phyloP scores from a whole-genome alignment of 2,329 filamentous ascomycete species.

The Claviceps maximensis region DNA sequence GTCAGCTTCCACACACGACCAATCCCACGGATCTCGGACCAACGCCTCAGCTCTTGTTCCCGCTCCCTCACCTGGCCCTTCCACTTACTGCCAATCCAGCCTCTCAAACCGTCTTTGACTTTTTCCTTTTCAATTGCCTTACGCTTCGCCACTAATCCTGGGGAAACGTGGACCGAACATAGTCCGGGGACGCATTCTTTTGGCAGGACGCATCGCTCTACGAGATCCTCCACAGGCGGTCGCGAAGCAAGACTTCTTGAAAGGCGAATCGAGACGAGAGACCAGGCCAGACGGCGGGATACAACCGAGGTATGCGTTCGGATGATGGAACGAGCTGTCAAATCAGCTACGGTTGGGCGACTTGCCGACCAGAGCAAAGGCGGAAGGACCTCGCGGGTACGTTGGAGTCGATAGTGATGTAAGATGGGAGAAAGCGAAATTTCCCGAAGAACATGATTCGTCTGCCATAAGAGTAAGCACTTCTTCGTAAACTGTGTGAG shows the following conservation, averaged over 20 bases:
- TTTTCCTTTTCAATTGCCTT: slow-evolving; percentile 52
- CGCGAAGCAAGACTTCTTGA: slow-evolving; percentile 46
- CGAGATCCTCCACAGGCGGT: slow-evolving; percentile 45
- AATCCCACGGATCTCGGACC: slow-evolving; percentile 38
- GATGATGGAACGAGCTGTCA: slow-evolving; percentile 53
- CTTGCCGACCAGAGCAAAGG: slow-evolving; percentile 42
- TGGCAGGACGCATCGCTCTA: slow-evolving; percentile 51
- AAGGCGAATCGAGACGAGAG: slow-evolving; percentile 51
- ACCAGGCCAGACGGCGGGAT: slow-evolving; percentile 49
- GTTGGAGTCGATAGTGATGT: slow-evolving; percentile 47
- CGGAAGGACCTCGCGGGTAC: slow-evolving; percentile 38
- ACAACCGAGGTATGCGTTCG: slow-evolving; percentile 52
- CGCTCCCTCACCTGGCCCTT: slow-evolving; percentile 36
- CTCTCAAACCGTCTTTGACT: slow-evolving; percentile 51
- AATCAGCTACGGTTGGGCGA: slow-evolving; percentile 46
- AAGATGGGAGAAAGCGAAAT: slow-evolving; percentile 53
- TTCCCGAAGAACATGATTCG: slow-evolving; percentile 46
- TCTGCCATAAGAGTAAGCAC: slow-evolving; percentile 26
- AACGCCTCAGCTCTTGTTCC: slow-evolving; percentile 31
- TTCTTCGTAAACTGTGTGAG: neutral
- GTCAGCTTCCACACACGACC: slow-evolving; percentile 48
- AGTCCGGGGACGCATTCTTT: slow-evolving; percentile 45
- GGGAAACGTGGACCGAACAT: slow-evolving; percentile 33
- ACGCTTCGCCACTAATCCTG: slow-evolving; percentile 47
- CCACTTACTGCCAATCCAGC: slow-evolving; percentile 51